Conservation (phyloP, 2,329 filamentous ascomycete species). For the Diaporthe vexans region DNA sequence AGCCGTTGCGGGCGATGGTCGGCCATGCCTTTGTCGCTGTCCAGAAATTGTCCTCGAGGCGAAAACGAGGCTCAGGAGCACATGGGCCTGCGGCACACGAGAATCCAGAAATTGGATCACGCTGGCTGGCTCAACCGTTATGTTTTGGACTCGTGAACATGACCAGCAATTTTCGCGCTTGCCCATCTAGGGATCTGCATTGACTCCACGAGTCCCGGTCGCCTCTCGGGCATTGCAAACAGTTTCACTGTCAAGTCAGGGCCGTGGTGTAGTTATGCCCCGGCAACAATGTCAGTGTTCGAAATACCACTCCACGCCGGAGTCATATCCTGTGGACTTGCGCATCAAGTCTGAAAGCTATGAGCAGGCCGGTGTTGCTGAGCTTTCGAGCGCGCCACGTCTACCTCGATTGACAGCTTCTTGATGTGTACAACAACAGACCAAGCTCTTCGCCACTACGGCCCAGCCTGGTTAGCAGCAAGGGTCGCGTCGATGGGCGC, state of each 20-base stretch:
- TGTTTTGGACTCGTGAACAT: conserved; percentile 12
- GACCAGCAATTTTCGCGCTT: conserved; percentile 23
- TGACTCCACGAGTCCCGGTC: conserved; percentile 32
- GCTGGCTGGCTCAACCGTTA: conserved; percentile 20
- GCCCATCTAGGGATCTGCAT: conserved; percentile 30
- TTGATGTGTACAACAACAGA: conserved; percentile 5
- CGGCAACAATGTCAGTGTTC: conserved; percentile 10
- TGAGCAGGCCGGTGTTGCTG: not conserved
- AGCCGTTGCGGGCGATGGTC: conserved; percentile 7
- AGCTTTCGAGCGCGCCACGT: conserved; percentile 3
- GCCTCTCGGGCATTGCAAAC: conserved; percentile 1
- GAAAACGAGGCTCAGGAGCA: conserved; percentile 22
- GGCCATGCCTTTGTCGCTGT: not conserved
- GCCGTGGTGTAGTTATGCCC: conserved; percentile 4
- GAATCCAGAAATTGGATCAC: not conserved
- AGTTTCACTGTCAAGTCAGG: conserved; percentile 29
- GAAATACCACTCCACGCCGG: not conserved
- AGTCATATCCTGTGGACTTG: conserved; percentile 3
- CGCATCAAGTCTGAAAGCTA: not conserved
- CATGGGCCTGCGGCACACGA: not conserved
- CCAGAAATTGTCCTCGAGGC: conserved; percentile 11
- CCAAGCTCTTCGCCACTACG: conserved; percentile 16
- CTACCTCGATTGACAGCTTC: conserved; percentile 6
- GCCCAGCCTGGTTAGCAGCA: conserved; percentile 29
- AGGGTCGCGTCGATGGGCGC: conserved; percentile 20